Conservation (phyloP, 2,329 filamentous ascomycete genomes). For the Colletotrichum ledebouriae region DNA sequence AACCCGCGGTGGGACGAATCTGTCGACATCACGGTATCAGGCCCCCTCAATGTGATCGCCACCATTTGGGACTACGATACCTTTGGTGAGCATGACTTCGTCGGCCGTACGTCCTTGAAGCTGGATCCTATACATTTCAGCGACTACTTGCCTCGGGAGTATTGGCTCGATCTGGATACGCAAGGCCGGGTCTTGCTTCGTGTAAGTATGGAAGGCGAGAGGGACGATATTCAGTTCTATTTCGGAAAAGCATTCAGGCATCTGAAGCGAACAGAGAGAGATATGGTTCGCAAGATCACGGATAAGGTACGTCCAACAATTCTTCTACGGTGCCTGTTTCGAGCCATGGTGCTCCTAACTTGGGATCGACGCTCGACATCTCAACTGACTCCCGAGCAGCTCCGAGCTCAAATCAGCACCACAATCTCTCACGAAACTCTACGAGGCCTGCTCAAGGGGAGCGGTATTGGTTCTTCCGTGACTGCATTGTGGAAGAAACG, state of each 20-base stretch:
- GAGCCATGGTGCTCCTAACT: not conserved
- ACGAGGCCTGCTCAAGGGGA: conserved; percentile 77
- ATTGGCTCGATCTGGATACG: conserved; percentile 97
- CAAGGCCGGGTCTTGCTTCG: conserved; percentile 90
- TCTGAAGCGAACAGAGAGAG: conserved; percentile 93
- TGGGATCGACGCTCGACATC: conserved; percentile 35
- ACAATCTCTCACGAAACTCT: conserved; percentile 88
- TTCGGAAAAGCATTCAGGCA: conserved; percentile 97
- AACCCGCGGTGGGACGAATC: conserved; percentile 98
- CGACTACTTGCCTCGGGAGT: conserved; percentile 94
- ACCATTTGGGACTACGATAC: conserved; percentile 99
- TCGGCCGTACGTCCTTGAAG: conserved; percentile 96
- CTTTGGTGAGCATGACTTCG: conserved; percentile 96
- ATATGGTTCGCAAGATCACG: conserved; percentile 98
- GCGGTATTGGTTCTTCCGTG: conserved; percentile 78
- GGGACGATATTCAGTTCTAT: conserved; percentile 98
- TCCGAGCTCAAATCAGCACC: conserved; percentile 92
- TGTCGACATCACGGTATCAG: conserved; percentile 93
- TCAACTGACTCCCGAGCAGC: conserved; percentile 60
- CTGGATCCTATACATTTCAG: conserved; percentile 98
- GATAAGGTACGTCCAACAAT: conserved; percentile 79
- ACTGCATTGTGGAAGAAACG: conserved; percentile 77
- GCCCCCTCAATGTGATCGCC: conserved; percentile 92
- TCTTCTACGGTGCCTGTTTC: too few species aligned
- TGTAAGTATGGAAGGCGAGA: conserved; percentile 98